Percentiles rank a stretch among this genome's conserved stretches.
These are phyloP conservation scores for Penicillium sp. DNA, from an alignment of 2,329 filamentous ascomycete genomes.

Conservation along the genomic window DNA sequence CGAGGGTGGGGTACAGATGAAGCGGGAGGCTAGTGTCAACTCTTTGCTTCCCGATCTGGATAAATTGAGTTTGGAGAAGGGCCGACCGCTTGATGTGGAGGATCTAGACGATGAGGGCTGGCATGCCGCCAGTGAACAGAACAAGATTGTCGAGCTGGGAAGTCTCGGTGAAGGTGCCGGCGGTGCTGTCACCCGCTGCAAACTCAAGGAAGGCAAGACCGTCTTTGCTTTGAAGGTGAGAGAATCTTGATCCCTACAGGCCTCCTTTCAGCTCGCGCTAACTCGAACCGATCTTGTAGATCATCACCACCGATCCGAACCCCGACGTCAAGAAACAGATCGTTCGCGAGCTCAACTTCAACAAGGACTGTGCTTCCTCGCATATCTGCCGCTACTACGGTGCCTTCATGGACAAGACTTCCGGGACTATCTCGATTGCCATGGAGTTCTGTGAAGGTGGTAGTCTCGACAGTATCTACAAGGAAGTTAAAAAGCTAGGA, in stretches of 20 bases:
- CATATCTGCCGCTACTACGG: conserved; percentile 98
- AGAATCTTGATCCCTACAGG: conserved; percentile 7
- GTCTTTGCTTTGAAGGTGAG: conserved; percentile 93
- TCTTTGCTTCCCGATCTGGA: conserved; percentile 77
- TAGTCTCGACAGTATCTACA: conserved; percentile 94
- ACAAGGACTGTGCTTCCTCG: conserved; percentile 93
- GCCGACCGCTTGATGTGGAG: conserved; percentile 84
- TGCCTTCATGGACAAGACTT: conserved; percentile 94
- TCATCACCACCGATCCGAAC: conserved; percentile 97
- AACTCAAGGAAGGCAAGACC: conserved; percentile 87
- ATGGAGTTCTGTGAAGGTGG: conserved; percentile 99
- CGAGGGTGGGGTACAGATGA: conserved; percentile 76
- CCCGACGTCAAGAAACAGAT: conserved; percentile 99
- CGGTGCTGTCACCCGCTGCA: conserved; percentile 90
- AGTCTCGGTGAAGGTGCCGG: conserved; percentile 93
- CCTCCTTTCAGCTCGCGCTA: no score
- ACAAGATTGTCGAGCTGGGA: conserved; percentile 84
- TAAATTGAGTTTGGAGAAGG: conserved; percentile 79
- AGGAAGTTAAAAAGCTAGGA: conserved; percentile 92
- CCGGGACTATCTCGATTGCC: conserved; percentile 94
- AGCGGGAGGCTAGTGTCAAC: conserved; percentile 79
- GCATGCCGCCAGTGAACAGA: conserved; percentile 88
- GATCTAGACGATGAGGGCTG: conserved; percentile 94
- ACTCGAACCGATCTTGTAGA: conserved; percentile 55
- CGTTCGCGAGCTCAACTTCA: conserved; percentile 92